Percentiles rank a stretch among this genome's conserved stretches.
Conservation (phyloP, 2,329 filamentous ascomycete genomes). For the Tolypocladium sp. region DNA sequence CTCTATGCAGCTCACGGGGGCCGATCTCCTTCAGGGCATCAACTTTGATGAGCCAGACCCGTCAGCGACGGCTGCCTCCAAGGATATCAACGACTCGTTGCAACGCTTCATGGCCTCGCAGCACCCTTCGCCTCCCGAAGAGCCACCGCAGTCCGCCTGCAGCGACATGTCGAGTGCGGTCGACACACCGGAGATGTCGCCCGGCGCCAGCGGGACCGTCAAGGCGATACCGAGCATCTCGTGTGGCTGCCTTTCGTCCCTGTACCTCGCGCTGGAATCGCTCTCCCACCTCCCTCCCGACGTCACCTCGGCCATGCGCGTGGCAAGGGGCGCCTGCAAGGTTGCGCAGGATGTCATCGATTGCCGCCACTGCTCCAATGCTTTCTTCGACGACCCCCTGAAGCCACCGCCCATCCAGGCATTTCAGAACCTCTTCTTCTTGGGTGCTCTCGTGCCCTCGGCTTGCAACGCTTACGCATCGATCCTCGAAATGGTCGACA, state of each 20-base stretch:
- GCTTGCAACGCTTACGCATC: conserved; percentile 47
- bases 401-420: conserved; percentile 33
- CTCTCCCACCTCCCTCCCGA: conserved; percentile 36
- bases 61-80: conserved; percentile 15
- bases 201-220: conserved; percentile 3
- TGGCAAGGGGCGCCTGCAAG: conserved; percentile 37
- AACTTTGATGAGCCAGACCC: conserved; percentile 21
- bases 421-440: conserved; percentile 50
- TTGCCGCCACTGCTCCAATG: conserved; percentile 39
- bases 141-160: conserved; percentile 11
- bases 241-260: conserved; percentile 39
- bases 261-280: conserved; percentile 42
- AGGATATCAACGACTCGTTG: conserved; percentile 17
- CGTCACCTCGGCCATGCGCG: conserved; percentile 35
- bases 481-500: conserved; percentile 46
- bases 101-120: conserved; percentile 15
- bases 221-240: conserved; percentile 17
- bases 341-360: conserved; percentile 41
- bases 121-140: conserved; percentile 7
- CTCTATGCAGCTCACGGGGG: conserved; percentile 12
- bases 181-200: conserved; percentile 7
- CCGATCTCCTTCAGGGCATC: conserved; percentile 20
- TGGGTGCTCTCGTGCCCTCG: conserved; percentile 48
- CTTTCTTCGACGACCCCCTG: conserved; percentile 22
- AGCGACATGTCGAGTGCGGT: conserved; percentile 11